phyloP scores from a whole-genome alignment of 495 filamentous ascomycete species.

The Aspergillus affinis region DNA sequence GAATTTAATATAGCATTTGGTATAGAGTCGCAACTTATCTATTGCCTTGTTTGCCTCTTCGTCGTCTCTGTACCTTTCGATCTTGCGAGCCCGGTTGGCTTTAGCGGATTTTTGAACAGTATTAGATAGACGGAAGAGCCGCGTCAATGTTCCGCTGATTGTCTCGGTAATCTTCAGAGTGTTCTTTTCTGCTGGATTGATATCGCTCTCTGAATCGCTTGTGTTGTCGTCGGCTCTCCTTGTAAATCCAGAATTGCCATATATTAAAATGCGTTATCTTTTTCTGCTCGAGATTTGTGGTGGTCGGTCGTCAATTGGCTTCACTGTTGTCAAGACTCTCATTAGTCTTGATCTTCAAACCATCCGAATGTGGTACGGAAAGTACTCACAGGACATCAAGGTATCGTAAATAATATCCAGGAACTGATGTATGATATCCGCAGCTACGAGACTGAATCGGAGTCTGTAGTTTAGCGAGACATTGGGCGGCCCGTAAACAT shows the following conservation, averaged over 20 bases:
- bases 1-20: constrained; percentile 30
- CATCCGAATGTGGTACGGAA: constrained; percentile 6
- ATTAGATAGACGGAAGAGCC: constrained; percentile 35
- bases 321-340: constrained; percentile 26
- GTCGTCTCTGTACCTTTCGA: constrained; percentile 27
- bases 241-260: constrained; percentile 20
- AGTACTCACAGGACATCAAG: constrained; percentile 27
- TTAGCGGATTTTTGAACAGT: constrained; percentile 33
- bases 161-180: constrained; percentile 28
- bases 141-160: constrained; percentile 32
- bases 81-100: constrained; percentile 26
- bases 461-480: constrained; percentile 37
- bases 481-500: constrained; percentile 33
- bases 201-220: constrained; percentile 30
- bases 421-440: constrained; percentile 34
- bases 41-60: constrained; percentile 34
- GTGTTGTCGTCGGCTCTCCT: constrained; percentile 27
- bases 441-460: constrained; percentile 29
- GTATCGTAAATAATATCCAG: constrained; percentile 27
- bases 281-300: constrained; percentile 27
- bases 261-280: constrained; percentile 26
- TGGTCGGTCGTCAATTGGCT: constrained; percentile 26
- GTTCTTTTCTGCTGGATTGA: constrained; percentile 28
- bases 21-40: constrained; percentile 31
- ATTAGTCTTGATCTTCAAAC: constrained; percentile 17